A percentile compares a stretch with the other conserved stretches of the same genome.
phyloP scores from a whole-genome alignment of 2,329 filamentous ascomycete species.

The Epichloe scottii region DNA sequence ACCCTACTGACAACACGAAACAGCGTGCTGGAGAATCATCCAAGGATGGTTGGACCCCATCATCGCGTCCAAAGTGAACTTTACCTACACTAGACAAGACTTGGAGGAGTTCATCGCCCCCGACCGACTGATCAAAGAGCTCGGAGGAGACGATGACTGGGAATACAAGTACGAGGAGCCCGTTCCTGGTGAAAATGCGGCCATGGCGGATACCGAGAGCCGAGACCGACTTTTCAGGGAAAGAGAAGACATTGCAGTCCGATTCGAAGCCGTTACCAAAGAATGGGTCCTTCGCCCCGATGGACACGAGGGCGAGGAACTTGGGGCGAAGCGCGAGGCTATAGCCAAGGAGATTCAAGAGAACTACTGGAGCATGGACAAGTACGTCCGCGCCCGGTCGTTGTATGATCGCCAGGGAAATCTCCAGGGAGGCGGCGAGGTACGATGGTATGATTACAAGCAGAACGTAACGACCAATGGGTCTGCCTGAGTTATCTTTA shows the following conservation, averaged over 20 bases:
- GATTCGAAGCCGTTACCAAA: constrained; percentile 45
- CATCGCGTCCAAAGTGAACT: constrained; percentile 59
- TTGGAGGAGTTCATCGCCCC: constrained; percentile 48
- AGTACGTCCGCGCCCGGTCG: constrained; percentile 49
- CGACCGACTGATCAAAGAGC: constrained; percentile 44
- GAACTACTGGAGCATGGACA: constrained; percentile 62
- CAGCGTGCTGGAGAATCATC: constrained; percentile 46
- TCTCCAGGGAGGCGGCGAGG: not conserved
- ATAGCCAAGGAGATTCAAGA: constrained; percentile 37
- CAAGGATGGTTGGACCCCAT: constrained; percentile 66
- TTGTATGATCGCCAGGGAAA: constrained; percentile 42
- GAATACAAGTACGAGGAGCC: constrained; percentile 54
- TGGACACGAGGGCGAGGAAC: constrained; percentile 10
- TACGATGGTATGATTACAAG: constrained; percentile 1
- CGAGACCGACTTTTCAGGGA: constrained; percentile 37
- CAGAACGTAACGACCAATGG: not conserved
- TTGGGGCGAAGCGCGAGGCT: constrained; percentile 25
- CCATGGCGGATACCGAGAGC: constrained; percentile 31
- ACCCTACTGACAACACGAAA: not conserved
- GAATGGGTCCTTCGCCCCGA: constrained; percentile 39
- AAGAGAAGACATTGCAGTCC: constrained; percentile 38
- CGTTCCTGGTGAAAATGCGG: constrained; percentile 42
- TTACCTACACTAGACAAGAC: constrained; percentile 50
- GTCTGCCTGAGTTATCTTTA: not conserved
- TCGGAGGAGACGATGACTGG: constrained; percentile 54